Base-by-base conservation (phyloP, 768 basidiomycete genomes). In the Lenzites betulinus region DNA sequence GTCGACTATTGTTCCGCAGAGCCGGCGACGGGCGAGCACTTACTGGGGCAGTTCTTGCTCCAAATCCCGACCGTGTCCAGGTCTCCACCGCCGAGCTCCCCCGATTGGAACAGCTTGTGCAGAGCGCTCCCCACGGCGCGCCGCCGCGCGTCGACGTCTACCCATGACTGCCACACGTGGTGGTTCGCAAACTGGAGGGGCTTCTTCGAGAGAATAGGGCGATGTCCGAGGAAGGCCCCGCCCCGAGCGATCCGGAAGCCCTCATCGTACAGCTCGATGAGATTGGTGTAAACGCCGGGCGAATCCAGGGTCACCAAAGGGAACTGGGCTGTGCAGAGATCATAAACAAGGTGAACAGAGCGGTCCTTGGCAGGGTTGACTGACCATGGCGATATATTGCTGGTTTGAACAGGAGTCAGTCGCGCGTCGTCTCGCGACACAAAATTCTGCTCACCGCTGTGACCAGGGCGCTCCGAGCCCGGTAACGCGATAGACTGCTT, bases 21-120 rank as follows among this genome's bases (percentile, higher is more conserved):
- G 12, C n/a, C 2, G 15, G 42, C 20, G 11, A 7, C 3, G 8
- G 16, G 9, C 0, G 42, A 25, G 12, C 13, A 71, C 79, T 30
- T 64, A 90, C 92, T 91, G 56, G 93, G 92, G 67, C 89, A 78
- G 70, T 95, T 95, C 52, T 76, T 77, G 50, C 88, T 86, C 92
- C 91, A 96, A 38, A 95, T 83, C 6, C 93, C 93, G 51, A 94
- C 90, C 1, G 87, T 88, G 63, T 85, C 79, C 47, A 86, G 70
- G 28, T 88, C 87, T n/a, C 84, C 84, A 23, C 85, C 83, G 26
- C 83, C 83, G 23, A 87, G 73, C 51, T 78, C 76, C 5, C 87
- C 88, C 18, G 78, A 80, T 61, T 79, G 75, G 74, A 91, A 93
- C 44, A 93, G 74, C 13, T 78, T 71, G 60, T 81, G 78, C 16